Percentiles rank a stretch among this genome's conserved stretches.
phyloP scores from a whole-genome alignment of 768 basidiomycete species.

The Calocera viscosa region DNA sequence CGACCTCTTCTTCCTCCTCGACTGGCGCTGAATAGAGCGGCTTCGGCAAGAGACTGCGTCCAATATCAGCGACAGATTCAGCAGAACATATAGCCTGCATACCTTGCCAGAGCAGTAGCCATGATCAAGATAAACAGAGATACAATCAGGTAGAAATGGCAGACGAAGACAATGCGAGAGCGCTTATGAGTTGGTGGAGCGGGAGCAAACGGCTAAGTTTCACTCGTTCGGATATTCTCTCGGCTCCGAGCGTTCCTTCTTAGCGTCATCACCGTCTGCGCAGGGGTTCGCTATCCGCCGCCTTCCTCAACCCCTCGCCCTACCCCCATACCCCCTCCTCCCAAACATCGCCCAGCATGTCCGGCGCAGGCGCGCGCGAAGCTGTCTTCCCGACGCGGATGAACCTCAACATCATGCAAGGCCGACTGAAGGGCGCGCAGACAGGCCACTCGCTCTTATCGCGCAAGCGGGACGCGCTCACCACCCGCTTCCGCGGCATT shows the following conservation, averaged over 20 bases:
- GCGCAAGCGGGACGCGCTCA: slow-evolving; percentile 96
- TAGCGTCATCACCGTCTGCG: background rate
- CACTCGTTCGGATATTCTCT: background rate
- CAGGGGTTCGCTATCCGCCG: background rate
- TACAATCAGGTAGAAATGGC: background rate
- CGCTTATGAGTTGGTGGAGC: background rate
- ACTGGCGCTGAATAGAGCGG: slow-evolving; percentile 43
- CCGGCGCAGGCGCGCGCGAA: slow-evolving; percentile 79
- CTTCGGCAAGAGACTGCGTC: slow-evolving; percentile 48
- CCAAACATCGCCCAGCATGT: slow-evolving; percentile 42
- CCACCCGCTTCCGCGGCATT: slow-evolving; percentile 86
- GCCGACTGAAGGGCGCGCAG: slow-evolving; percentile 80
- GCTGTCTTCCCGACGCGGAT: slow-evolving; percentile 94
- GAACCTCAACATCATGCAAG: slow-evolving; percentile 88
- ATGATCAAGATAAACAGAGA: background rate
- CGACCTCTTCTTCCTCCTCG: slow-evolving; percentile 46
- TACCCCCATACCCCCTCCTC: background rate
- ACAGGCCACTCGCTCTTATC: slow-evolving; percentile 91
- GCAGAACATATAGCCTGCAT: background rate
- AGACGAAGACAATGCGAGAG: background rate
- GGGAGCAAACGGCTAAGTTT: background rate
- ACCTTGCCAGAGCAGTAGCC: slow-evolving; percentile 19
- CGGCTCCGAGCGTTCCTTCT: background rate
- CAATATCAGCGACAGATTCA: background rate
- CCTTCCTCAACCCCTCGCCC: background rate